Evolutionary conservation across 768 basidiomycete species (phyloP), one percentile per base, ranked within the genome.

Genomic region (Lactarius vividus): DNA sequence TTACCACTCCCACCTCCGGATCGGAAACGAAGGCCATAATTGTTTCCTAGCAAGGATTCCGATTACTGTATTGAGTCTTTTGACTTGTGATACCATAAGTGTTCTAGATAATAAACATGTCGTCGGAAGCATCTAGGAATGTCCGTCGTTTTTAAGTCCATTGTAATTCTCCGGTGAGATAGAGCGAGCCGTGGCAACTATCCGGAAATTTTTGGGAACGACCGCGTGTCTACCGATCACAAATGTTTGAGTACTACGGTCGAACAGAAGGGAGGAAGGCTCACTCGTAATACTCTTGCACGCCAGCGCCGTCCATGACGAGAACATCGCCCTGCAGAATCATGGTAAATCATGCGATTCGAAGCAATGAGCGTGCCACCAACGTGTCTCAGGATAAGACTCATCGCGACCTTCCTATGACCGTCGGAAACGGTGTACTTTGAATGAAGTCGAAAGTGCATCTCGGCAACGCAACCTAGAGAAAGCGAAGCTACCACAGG

Each of bases 141-240:
- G 20, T 46, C 29, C 35, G 20, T 57, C 59, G 0, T 57, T 37
- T 37, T 13, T 13, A 40, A 55, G 37, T 55, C 39, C 23, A 2
- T 49, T 23, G 46, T 70, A 65, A 52, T 74, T 71, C 6, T 71
- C 71, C 61, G 76, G 72, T 64, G 78, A 77, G 70, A 92, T 92
- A 64, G 75, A 81, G 52, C 91, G 84, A 46, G 91, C 91, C 15
- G 91, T 92, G 3, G 91, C 91, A 33, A 89, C 90, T 68, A 92
- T 89, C 3, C 91, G 83, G 74, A 92, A 89, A 72, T 88, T 87
- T 62, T 81, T 80, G 13, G 91, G 91, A 64, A 88, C 74, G 5
- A 92, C 91, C 7, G 87, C 88, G 67, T 92, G 91, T 72, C 89
- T 92, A 59, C 0, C 15, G 20, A 44, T 26, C 66, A 26, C n/a